Percentiles rank a stretch among this genome's conserved stretches.
Evolutionary conservation across 1,284 basidiomycete species (phyloP).

Genomic region (Phellopilus nigrolimitatus): DNA sequence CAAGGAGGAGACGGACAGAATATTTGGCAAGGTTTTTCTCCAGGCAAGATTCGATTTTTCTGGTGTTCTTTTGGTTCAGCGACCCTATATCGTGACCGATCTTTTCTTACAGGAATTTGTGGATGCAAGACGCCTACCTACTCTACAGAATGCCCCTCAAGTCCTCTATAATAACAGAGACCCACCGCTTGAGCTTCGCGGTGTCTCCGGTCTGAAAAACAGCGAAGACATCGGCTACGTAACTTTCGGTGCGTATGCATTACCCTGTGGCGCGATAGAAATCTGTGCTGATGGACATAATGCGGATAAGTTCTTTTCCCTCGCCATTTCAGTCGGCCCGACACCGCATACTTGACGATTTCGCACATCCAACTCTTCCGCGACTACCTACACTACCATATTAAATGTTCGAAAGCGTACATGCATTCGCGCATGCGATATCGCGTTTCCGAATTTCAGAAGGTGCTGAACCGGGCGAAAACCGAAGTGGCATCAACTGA

Average conservation of each 20-base stretch:
- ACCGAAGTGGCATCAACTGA: constrained; percentile 82
- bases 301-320: constrained; percentile 80
- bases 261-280: background rate
- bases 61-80: constrained; percentile 1
- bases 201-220: constrained; percentile 75
- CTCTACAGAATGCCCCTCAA: constrained; percentile 96
- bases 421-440: constrained; percentile 98
- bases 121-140: constrained; percentile 89
- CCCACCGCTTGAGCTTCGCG: constrained; percentile 92
- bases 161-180: constrained; percentile 96
- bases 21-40: constrained; percentile 95
- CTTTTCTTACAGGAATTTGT: constrained; percentile 83
- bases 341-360: constrained; percentile 80
- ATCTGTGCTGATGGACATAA: background rate
- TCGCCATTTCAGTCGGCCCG: constrained; percentile 82
- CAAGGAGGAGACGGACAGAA: constrained; percentile 95
- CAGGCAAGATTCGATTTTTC: constrained; percentile 54
- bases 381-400: constrained; percentile 98
- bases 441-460: constrained; percentile 95
- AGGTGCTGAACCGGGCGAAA: constrained; percentile 97
- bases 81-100: no score
- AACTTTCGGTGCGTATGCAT: constrained; percentile 71
- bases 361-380: constrained; percentile 97
- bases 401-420: constrained; percentile 99
- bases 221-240: constrained; percentile 96